Evolutionary conservation across 2,329 filamentous ascomycete genomes (phyloP).

Genomic region (Esteya vermicola): DNA sequence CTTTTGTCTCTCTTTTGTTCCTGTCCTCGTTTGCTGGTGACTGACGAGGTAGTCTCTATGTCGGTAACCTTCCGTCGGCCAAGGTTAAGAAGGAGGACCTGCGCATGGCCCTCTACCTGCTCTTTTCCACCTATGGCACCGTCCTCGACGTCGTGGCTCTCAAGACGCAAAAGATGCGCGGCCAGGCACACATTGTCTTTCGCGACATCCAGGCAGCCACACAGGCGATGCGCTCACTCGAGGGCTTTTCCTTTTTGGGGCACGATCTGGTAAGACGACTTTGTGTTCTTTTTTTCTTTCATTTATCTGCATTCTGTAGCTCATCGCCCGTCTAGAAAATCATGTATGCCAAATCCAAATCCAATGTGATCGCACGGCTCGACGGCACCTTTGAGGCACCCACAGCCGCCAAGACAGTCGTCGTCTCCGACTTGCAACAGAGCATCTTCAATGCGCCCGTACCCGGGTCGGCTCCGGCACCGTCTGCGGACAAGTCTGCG

Average conservation of each 20-base stretch:
- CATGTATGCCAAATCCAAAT: slow-evolving; percentile 79
- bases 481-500: slow-evolving; percentile 27
- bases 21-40: slow-evolving; percentile 12
- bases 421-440: slow-evolving; percentile 61
- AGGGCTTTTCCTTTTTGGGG: slow-evolving; percentile 77
- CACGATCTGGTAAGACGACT: slow-evolving; percentile 57
- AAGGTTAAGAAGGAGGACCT: slow-evolving; percentile 86
- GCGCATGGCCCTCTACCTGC: slow-evolving; percentile 73
- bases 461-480: slow-evolving; percentile 33
- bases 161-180: slow-evolving; percentile 84
- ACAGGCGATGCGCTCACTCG: slow-evolving; percentile 78
- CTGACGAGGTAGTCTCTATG: slow-evolving; percentile 52
- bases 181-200: slow-evolving; percentile 88
- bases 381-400: slow-evolving; percentile 78
- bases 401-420: slow-evolving; percentile 35
- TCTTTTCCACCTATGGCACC: slow-evolving; percentile 87
- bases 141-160: slow-evolving; percentile 85
- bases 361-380: slow-evolving; percentile 75
- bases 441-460: slow-evolving; percentile 62
- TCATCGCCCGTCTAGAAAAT: slow-evolving; percentile 69
- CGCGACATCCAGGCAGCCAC: slow-evolving; percentile 83
- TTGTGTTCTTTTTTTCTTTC: neutral
- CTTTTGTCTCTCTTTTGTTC: slow-evolving; percentile 1
- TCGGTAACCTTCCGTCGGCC: slow-evolving; percentile 70
- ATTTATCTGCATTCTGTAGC: too few relatives aligned